Conservation (phyloP, 805 yeast genomes). For the Candida odintsovae region DNA sequence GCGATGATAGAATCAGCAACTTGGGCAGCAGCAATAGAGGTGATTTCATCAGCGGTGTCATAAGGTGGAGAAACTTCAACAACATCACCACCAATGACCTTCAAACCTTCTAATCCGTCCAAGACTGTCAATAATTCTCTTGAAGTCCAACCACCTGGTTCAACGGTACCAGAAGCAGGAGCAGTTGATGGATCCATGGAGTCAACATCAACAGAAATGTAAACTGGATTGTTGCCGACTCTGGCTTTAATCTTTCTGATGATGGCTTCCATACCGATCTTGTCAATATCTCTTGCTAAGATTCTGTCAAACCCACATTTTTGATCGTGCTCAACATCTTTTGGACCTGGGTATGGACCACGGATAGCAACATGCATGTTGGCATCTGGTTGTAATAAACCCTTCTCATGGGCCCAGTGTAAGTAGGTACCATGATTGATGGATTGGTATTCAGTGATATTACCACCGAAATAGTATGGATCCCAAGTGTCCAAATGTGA, state of each 20-base stretch:
- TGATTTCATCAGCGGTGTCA: conserved; percentile 59
- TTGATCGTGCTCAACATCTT: conserved; percentile 36
- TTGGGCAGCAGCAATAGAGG: conserved; percentile 62
- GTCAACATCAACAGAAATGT: conserved; percentile 45
- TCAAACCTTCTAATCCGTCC: conserved; percentile 39
- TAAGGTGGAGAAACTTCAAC: conserved; percentile 57
- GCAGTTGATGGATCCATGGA: conserved; percentile 47
- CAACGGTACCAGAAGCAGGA: conserved; percentile 51
- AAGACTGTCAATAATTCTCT: conserved; percentile 39
- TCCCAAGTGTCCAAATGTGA: conserved; percentile 70
- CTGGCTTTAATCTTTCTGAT: conserved; percentile 29
- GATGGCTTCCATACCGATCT: conserved; percentile 33
- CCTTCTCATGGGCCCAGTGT: conserved; percentile 65
- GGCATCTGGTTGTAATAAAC: conserved; percentile 43
- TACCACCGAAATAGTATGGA: conserved; percentile 60
- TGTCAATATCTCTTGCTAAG: conserved; percentile 42
- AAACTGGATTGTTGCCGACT: conserved; percentile 36
- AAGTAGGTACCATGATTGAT: conserved; percentile 66
- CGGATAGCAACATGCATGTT: conserved; percentile 60
- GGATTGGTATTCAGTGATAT: conserved; percentile 49
- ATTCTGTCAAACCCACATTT: conserved; percentile 45
- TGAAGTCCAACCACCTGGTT: conserved; percentile 46
- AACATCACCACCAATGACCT: conserved; percentile 45
- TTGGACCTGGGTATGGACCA: conserved; percentile 47
- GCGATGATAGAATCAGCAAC: conserved; percentile 45